These are phyloP conservation scores for Amanita muscaria DNA, from an alignment of 768 basidiomycete genomes.

Conservation along the genomic window DNA sequence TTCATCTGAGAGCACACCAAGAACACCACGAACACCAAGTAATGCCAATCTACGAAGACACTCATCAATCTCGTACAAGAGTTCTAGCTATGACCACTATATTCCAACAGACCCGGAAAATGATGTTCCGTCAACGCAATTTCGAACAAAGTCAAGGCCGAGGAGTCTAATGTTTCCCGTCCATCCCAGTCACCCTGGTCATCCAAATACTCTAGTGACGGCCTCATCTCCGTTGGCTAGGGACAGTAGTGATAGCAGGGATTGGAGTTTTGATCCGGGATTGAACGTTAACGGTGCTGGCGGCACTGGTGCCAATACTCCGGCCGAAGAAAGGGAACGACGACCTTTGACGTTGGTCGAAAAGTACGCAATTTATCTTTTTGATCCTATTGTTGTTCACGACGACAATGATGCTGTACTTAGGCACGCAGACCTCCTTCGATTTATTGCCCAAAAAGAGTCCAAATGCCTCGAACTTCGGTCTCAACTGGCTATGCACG, in stretches of 20 bases:
- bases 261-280: too few relatives aligned
- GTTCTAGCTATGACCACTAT: constrained; percentile 15
- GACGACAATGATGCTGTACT: too few relatives aligned
- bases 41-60: constrained; percentile 29
- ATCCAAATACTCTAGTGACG: too few relatives aligned
- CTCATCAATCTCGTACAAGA: constrained; percentile 47
- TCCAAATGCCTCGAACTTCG: constrained; percentile 76
- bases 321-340: too few relatives aligned
- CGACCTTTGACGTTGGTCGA: constrained; percentile 60
- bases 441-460: constrained; percentile 82
- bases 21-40: too few relatives aligned
- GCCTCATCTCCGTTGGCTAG: too few relatives aligned
- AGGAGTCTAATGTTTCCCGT: not conserved
- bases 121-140: not conserved
- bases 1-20: constrained; percentile 18
- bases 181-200: not conserved
- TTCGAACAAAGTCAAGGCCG: constrained; percentile 1
- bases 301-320: too few relatives aligned
- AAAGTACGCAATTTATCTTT: constrained; percentile 38
- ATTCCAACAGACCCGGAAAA: not conserved
- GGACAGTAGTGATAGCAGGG: too few relatives aligned
- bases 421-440: constrained; percentile 76
- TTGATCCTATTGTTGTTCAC: too few relatives aligned
- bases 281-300: constrained; percentile 15
- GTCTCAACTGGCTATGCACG: constrained; percentile 62